Evolutionary conservation across 495 filamentous ascomycete genomes (phyloP).

Genomic region (Glarea lozoyensis): DNA sequence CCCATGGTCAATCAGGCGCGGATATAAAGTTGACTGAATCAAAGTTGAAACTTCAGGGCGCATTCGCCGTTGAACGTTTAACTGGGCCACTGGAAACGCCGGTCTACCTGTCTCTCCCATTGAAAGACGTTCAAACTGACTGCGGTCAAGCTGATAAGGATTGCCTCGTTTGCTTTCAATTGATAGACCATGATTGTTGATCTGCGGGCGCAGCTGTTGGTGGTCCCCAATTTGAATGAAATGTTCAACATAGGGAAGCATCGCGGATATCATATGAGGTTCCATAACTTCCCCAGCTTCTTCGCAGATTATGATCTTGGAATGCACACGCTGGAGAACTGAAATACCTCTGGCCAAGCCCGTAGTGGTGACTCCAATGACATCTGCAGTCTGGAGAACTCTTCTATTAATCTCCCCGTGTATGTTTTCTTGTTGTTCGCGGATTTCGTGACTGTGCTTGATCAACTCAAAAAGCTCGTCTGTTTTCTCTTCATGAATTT

Average conservation of each 20-base stretch:
- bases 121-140: slow-evolving; percentile 62
- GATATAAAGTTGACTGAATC: slow-evolving; percentile 50
- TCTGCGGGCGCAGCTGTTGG: slow-evolving; percentile 59
- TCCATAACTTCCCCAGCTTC: slow-evolving; percentile 76
- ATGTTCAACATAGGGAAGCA: slow-evolving; percentile 65
- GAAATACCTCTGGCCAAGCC: slow-evolving; percentile 60
- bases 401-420: slow-evolving; percentile 47
- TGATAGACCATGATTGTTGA: slow-evolving; percentile 55
- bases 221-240: slow-evolving; percentile 73
- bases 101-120: slow-evolving; percentile 27
- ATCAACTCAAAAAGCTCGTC: slow-evolving; percentile 29
- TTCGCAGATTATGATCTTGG: slow-evolving; percentile 67
- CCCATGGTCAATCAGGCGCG: slow-evolving; percentile 47
- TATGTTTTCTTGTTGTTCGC: no score
- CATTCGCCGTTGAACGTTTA: slow-evolving; percentile 71
- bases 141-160: slow-evolving; percentile 54
- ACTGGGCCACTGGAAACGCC: slow-evolving; percentile 42
- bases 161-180: slow-evolving; percentile 45
- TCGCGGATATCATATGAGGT: slow-evolving; percentile 55
- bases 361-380: slow-evolving; percentile 72
- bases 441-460: slow-evolving; percentile 8
- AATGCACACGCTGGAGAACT: slow-evolving; percentile 46
- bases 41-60: slow-evolving; percentile 58
- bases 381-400: slow-evolving; percentile 41
- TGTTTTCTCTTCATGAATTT: slow-evolving; percentile 13